Evolutionary conservation across 495 filamentous ascomycete genomes (phyloP).

Genomic region (Hypoxylon lienhwacheense): DNA sequence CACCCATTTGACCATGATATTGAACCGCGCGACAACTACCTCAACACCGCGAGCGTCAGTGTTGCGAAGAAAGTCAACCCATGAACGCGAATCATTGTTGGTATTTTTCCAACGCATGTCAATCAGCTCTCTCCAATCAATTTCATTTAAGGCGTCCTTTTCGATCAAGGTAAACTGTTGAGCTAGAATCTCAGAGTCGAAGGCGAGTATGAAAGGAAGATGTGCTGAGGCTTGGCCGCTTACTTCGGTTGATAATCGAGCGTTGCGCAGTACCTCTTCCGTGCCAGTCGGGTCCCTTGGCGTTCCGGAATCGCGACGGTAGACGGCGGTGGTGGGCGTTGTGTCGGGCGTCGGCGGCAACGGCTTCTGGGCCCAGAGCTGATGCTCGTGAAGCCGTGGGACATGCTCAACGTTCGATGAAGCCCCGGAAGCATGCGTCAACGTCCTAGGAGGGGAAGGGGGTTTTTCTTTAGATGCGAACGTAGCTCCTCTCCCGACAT

Average conservation of each 20-base stretch:
- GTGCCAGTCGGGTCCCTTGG: slow-evolving; percentile 44
- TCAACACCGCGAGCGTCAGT: slow-evolving; percentile 85
- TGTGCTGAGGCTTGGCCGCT: slow-evolving; percentile 55
- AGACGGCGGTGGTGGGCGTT: slow-evolving; percentile 48
- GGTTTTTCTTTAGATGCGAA: slow-evolving; percentile 51
- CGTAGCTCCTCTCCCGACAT: slow-evolving; percentile 16
- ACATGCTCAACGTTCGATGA: slow-evolving; percentile 41
- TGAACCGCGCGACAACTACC: slow-evolving; percentile 94
- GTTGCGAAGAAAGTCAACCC: slow-evolving; percentile 90
- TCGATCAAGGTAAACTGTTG: slow-evolving; percentile 96
- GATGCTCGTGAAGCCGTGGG: slow-evolving; percentile 44
- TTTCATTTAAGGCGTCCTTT: slow-evolving; percentile 91
- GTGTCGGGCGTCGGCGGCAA: slow-evolving; percentile 57
- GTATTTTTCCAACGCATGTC: slow-evolving; percentile 87
- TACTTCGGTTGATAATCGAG: slow-evolving; percentile 36
- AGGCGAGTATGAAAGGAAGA: slow-evolving; percentile 88
- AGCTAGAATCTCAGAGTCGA: slow-evolving; percentile 84
- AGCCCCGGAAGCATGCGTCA: slow-evolving; percentile 61
- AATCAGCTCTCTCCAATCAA: slow-evolving; percentile 97
- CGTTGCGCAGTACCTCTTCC: slow-evolving; percentile 44
- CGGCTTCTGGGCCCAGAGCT: slow-evolving; percentile 50
- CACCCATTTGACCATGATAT: slow-evolving; percentile 97
- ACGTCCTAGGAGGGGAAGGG: slow-evolving; percentile 77
- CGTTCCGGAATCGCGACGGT: slow-evolving; percentile 33
- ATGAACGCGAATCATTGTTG: slow-evolving; percentile 66